Evolutionary conservation across 768 basidiomycete species (phyloP).

Genomic region (Mycena maculata): DNA sequence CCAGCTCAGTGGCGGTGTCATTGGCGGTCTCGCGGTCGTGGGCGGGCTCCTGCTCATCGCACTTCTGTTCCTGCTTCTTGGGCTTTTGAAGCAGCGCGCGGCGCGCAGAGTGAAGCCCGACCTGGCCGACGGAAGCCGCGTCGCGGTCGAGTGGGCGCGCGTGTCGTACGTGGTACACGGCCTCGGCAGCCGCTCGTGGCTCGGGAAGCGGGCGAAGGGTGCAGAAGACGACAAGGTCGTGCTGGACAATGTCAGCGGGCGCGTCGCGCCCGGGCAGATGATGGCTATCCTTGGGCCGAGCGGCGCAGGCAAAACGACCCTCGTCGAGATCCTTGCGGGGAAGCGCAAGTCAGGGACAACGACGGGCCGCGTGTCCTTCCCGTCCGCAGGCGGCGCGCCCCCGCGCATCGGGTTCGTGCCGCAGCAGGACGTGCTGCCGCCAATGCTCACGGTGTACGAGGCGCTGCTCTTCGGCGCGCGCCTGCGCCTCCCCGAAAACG

Average conservation of each 20-base stretch:
- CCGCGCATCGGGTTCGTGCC: conserved; percentile 88
- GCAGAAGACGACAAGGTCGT: conserved; percentile 68
- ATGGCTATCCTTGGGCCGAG: conserved; percentile 94
- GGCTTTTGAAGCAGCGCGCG: conserved; percentile 67
- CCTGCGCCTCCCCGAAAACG: conserved; percentile 82
- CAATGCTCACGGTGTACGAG: conserved; percentile 84
- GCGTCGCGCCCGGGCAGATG: conserved; percentile 83
- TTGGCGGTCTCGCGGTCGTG: conserved; percentile 90
- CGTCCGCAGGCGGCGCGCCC: conserved; percentile 42
- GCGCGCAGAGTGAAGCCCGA: conserved; percentile 62
- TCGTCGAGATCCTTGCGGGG: conserved; percentile 91
- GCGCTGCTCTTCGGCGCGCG: conserved; percentile 88
- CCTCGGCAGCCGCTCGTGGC: conserved; percentile 9
- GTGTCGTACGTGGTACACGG: conserved; percentile 73
- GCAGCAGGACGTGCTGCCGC: conserved; percentile 85
- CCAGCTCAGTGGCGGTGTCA: conserved; percentile 82
- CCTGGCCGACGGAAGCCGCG: conserved; percentile 60
- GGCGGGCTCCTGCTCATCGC: conserved; percentile 71
- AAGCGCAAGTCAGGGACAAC: conserved; percentile 80
- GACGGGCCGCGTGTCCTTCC: conserved; percentile 74
- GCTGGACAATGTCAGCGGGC: conserved; percentile 76
- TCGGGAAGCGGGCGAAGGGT: conserved; percentile 10
- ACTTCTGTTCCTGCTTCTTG: conserved; percentile 70
- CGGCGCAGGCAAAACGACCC: conserved; percentile 91
- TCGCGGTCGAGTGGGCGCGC: conserved; percentile 74